These are phyloP conservation scores for Colletotrichum caudatum DNA, from an alignment of 2,329 filamentous ascomycete genomes.

Conservation along the genomic window DNA sequence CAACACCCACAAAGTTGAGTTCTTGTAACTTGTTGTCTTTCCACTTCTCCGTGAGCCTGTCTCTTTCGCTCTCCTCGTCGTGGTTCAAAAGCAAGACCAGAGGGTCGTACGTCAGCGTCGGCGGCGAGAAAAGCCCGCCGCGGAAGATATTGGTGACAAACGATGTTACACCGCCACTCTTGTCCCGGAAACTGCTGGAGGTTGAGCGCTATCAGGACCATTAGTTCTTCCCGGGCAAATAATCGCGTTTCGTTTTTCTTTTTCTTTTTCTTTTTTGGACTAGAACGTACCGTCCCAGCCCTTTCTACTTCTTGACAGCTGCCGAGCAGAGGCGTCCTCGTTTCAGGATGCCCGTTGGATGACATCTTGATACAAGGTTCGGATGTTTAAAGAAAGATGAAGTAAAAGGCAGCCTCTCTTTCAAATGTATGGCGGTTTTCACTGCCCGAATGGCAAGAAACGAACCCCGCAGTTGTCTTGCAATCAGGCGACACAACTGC, in stretches of 20 bases:
- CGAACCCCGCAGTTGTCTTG: constrained; percentile 13
- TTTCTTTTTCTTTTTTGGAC: not conserved
- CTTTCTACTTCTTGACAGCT: not conserved
- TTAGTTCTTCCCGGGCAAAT: not conserved
- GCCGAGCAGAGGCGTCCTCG: constrained; percentile 13
- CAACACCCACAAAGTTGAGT: constrained; percentile 56
- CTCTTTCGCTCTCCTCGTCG: constrained; percentile 37
- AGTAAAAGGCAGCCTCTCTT: too few relatives aligned
- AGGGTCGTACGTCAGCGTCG: constrained; percentile 16
- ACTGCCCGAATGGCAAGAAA: not conserved
- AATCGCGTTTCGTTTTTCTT: too few relatives aligned
- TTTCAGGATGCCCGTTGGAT: not conserved
- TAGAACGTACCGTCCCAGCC: not conserved
- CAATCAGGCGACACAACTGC: not conserved
- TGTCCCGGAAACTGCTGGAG: not conserved
- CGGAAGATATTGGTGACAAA: constrained; percentile 17
- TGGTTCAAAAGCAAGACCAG: constrained; percentile 23
- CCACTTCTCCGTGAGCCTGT: constrained; percentile 53
- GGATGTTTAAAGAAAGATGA: not conserved
- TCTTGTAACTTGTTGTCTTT: constrained; percentile 55
- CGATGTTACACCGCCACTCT: not conserved
- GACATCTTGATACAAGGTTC: not conserved
- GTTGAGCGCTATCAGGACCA: not conserved
- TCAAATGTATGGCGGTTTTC: not conserved
- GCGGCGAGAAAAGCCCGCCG: constrained; percentile 24